These are phyloP conservation scores for Darksidea phi DNA, from an alignment of 495 filamentous ascomycete genomes.

Conservation along the genomic window DNA sequence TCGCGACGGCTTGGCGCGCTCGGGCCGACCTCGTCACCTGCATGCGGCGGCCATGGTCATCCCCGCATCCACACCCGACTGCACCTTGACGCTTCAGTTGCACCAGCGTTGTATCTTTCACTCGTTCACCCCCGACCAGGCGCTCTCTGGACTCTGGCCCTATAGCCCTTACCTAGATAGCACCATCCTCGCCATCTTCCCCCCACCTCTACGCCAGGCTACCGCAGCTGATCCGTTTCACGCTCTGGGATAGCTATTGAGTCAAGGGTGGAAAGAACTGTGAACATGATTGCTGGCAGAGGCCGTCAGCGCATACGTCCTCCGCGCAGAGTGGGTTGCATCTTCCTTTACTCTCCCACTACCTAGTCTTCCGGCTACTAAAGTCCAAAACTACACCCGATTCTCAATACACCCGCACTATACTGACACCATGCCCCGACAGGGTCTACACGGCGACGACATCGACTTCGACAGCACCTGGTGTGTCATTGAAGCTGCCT, in stretches of 20 bases:
- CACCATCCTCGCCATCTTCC: no score
- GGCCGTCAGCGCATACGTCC: slow-evolving; percentile 69
- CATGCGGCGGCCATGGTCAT: neutral
- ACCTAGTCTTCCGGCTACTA: neutral
- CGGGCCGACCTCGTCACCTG: slow-evolving; percentile 3
- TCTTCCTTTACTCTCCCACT: neutral
- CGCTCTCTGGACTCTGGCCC: no score
- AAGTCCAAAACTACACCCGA: neutral
- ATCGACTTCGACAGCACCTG: slow-evolving; percentile 83
- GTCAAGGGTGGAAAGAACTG: neutral
- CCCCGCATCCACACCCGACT: neutral
- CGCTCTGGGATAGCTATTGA: no score
- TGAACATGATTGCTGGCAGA: slow-evolving; percentile 62
- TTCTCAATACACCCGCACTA: neutral
- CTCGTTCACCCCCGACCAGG: no score
- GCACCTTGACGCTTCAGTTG: no score
- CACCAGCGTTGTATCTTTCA: no score
- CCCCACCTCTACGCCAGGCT: no score
- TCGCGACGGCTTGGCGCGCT: neutral
- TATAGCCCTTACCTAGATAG: no score
- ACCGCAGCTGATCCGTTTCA: no score
- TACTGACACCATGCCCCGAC: slow-evolving; percentile 1
- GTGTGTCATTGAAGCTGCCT: slow-evolving; percentile 67
- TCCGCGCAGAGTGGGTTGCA: slow-evolving; percentile 62
- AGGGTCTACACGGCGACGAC: slow-evolving; percentile 58